phyloP scores from a whole-genome alignment of 768 basidiomycete species.

The Galerina sulciceps region DNA sequence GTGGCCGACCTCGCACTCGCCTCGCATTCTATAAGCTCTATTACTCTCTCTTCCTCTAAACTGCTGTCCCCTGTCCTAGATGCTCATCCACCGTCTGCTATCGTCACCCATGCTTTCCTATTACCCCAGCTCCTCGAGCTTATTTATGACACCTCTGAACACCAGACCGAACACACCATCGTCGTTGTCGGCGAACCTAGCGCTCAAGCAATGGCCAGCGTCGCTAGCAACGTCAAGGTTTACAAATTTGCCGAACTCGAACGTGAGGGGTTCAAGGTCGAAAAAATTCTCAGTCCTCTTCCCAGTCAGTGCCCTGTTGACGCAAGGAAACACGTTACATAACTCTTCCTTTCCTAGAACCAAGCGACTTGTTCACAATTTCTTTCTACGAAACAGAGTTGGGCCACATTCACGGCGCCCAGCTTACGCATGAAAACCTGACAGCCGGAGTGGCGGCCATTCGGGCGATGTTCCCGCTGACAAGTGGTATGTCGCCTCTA shows the following conservation, averaged over 20 bases:
- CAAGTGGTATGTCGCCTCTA: constrained; percentile 65
- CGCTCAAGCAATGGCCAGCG: constrained; percentile 45
- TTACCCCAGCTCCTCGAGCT: constrained; percentile 74
- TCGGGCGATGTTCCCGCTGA: constrained; percentile 75
- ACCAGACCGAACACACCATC: constrained; percentile 53
- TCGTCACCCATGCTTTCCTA: constrained; percentile 71
- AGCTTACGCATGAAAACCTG: constrained; percentile 82
- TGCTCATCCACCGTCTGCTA: constrained; percentile 68
- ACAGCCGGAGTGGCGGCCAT: constrained; percentile 88
- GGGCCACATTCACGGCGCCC: constrained; percentile 61
- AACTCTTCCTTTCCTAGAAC: constrained; percentile 40
- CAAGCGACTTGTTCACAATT: constrained; percentile 68
- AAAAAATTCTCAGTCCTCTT: constrained; percentile 46
- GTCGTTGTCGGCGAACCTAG: constrained; percentile 75
- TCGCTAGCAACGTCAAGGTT: constrained; percentile 58
- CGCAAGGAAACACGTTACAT: background rate
- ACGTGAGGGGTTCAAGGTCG: constrained; percentile 58
- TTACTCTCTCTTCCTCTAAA: constrained; percentile 62
- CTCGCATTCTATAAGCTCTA: constrained; percentile 67
- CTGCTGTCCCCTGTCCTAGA: constrained; percentile 72
- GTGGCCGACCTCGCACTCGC: constrained; percentile 81
- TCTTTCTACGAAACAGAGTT: constrained; percentile 61
- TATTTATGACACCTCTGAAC: constrained; percentile 62
- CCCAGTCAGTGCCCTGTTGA: constrained; percentile 52
- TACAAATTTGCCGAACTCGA: constrained; percentile 74